phyloP scores from a whole-genome alignment of 164 flowering plant genomes.

The Litsea cubeba region DNA sequence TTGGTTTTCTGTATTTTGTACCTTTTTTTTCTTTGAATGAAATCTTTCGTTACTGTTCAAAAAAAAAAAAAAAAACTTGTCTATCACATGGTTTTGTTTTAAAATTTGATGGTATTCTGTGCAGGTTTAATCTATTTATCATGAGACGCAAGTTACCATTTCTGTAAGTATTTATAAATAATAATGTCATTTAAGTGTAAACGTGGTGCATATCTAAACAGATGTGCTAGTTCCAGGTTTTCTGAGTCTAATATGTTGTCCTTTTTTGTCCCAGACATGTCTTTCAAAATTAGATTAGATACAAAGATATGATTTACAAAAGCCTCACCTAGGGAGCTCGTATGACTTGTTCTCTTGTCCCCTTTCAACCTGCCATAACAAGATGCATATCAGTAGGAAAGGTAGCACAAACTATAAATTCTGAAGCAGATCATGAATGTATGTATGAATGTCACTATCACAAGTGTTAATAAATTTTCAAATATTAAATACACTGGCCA shows the following conservation, averaged over 20 bases:
- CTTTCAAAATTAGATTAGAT: neutral
- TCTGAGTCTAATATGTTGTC: neutral
- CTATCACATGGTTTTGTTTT: too few species aligned
- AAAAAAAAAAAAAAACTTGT: too few species aligned
- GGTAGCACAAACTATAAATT: neutral
- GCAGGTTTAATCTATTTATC: too few species aligned
- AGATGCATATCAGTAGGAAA: neutral
- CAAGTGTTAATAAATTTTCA: neutral
- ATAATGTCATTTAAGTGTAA: neutral
- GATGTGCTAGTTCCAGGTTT: neutral
- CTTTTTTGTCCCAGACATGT: neutral
- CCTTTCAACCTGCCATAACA: slow-evolving; percentile 39
- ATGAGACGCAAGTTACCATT: too few species aligned
- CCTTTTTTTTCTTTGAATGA: too few species aligned
- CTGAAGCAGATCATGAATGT: neutral
- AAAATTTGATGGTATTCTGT: too few species aligned
- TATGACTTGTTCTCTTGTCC: slow-evolving; percentile 24
- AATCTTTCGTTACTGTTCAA: too few species aligned
- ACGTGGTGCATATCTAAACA: neutral
- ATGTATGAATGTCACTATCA: neutral
- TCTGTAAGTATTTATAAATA: too few species aligned
- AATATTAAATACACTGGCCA: too few species aligned
- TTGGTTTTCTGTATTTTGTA: too few species aligned
- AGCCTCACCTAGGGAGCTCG: slow-evolving; percentile 25
- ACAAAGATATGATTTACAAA: neutral